phyloP scores from a whole-genome alignment of 306 rosid species.

The Calophaca sinica region DNA sequence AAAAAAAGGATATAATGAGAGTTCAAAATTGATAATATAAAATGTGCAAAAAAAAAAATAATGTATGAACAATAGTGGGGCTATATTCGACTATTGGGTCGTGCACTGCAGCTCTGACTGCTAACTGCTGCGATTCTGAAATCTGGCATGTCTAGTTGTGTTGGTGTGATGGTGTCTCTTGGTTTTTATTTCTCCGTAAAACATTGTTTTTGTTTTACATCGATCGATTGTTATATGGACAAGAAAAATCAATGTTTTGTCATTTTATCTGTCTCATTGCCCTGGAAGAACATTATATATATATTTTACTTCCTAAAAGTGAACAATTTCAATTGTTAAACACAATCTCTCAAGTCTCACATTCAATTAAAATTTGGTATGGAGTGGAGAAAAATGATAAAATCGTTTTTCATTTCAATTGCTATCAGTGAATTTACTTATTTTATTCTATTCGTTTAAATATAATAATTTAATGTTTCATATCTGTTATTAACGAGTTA shows the following conservation, averaged over 20 bases:
- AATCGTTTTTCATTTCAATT: background rate
- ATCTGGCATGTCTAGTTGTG: slow-evolving; percentile 35
- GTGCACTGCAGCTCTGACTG: slow-evolving; percentile 31
- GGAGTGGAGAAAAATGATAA: background rate
- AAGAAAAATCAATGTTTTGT: background rate
- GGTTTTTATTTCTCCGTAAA: background rate
- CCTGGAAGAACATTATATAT: background rate
- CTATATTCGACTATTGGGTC: slow-evolving; percentile 6
- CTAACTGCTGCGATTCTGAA: slow-evolving; percentile 36
- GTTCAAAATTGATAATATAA: too few species aligned
- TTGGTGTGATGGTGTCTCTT: slow-evolving; percentile 15
- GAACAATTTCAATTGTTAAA: background rate
- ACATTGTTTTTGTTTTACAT: background rate
- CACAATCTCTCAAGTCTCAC: background rate
- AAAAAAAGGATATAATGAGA: too few species aligned
- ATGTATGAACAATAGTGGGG: background rate
- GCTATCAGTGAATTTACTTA: background rate
- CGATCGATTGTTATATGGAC: background rate
- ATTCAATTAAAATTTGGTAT: background rate
- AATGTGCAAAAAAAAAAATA: too few species aligned
- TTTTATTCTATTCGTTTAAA: background rate
- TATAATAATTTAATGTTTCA: background rate
- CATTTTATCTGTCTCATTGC: slow-evolving; percentile 3
- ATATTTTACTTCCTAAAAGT: background rate
- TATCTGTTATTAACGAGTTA: background rate